Evolutionary conservation across 139 green algal genomes (phyloP).

Genomic region (Picochlorum sp.): DNA sequence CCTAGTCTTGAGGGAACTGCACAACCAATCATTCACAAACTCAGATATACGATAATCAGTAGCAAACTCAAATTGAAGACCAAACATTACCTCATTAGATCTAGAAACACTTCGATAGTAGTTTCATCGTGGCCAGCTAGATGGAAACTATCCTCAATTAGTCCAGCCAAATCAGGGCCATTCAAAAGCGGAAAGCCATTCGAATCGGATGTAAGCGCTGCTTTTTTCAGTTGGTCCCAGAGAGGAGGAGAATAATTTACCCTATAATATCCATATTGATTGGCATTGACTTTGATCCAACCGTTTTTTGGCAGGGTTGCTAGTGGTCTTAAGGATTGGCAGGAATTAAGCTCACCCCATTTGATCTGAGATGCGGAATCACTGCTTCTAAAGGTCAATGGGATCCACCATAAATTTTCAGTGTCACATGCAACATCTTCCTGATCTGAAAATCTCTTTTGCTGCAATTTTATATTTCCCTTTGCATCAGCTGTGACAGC

Average conservation of each 20-base stretch:
- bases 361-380: neutral
- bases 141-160: slow-evolving; percentile 48
- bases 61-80: too few species aligned
- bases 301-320: neutral
- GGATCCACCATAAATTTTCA: slow-evolving; percentile 28
- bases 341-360: slow-evolving; percentile 18
- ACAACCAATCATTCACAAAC: too few species aligned
- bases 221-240: slow-evolving; percentile 31
- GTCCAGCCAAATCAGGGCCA: slow-evolving; percentile 30
- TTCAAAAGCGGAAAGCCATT: neutral
- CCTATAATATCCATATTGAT: slow-evolving; percentile 48
- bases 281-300: slow-evolving; percentile 62
- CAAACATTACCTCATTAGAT: slow-evolving; percentile 1
- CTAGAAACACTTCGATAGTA: slow-evolving; percentile 30
- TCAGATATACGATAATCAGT: too few species aligned
- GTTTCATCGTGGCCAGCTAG: slow-evolving; percentile 20
- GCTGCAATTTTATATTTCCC: neutral
- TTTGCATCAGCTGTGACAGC: slow-evolving; percentile 3
- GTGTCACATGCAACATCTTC: slow-evolving; percentile 4
- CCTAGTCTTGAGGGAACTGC: too few species aligned
- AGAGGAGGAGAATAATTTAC: slow-evolving; percentile 40
- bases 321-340: neutral
- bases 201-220: slow-evolving; percentile 1
- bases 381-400: slow-evolving; percentile 11
- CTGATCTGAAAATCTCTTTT: slow-evolving; percentile 18